These are phyloP conservation scores for Calycina herbarum DNA, from an alignment of 2,329 filamentous ascomycete species.

Conservation along the genomic window DNA sequence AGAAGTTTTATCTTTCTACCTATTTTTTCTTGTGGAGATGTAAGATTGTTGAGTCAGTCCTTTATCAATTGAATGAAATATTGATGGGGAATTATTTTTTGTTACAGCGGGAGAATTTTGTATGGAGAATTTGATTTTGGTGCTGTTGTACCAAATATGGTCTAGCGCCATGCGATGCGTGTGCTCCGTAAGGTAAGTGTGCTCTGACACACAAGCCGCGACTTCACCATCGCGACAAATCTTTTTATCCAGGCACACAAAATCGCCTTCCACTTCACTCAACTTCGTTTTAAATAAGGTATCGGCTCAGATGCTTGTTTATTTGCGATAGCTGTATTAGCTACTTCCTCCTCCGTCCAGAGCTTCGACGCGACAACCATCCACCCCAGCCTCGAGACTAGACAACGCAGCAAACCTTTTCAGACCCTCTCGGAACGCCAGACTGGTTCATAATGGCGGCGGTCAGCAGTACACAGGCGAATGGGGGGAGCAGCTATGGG, in stretches of 20 bases:
- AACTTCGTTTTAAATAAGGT: neutral
- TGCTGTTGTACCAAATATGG: neutral
- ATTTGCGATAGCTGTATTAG: constrained; percentile 9
- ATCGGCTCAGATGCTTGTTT: constrained; percentile 19
- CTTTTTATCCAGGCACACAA: neutral
- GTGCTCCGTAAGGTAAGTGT: too few relatives aligned
- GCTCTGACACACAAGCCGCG: neutral
- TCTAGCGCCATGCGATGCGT: neutral
- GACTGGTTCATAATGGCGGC: constrained; percentile 28
- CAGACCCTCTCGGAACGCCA: constrained; percentile 5
- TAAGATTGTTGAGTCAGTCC: too few relatives aligned
- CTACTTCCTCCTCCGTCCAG: constrained; percentile 10
- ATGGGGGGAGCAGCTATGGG: constrained; percentile 34
- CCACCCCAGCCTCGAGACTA: neutral
- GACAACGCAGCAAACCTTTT: neutral
- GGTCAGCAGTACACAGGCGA: constrained; percentile 27
- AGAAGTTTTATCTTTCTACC: too few relatives aligned
- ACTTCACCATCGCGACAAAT: constrained; percentile 1
- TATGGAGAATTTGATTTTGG: neutral
- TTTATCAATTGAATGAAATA: too few relatives aligned
- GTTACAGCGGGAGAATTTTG: too few relatives aligned
- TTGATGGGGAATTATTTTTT: too few relatives aligned
- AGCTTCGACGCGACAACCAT: constrained; percentile 19
- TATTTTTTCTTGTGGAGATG: too few relatives aligned
- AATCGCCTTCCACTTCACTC: neutral